Base-by-base conservation (phyloP, 768 basidiomycete genomes). In the Mycena filopes region DNA sequence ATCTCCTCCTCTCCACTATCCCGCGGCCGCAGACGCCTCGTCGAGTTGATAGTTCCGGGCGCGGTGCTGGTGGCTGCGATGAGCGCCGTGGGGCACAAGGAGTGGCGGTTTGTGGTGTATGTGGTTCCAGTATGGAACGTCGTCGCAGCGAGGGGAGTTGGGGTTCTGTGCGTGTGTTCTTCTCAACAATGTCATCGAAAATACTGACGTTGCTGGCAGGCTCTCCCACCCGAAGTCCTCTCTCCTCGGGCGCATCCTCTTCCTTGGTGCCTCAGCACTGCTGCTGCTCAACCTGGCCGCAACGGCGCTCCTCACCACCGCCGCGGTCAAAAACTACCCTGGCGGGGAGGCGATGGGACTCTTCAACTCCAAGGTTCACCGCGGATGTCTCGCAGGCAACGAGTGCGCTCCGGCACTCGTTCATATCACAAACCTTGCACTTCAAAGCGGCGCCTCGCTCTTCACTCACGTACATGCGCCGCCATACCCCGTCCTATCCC, bases 51-150 rank as follows among this genome's bases (percentile, higher is more conserved):
- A 36, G 11, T 36, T 36, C 3, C 28, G 89, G 6, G 61, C 72
- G 1, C 56, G 4, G 68, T 55, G 25, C 92, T 91, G 64, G 72
- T 94, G 10, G 75, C 73, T 3, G 69, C 90, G 3, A 86, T 99
- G 75, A 96, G 95, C 73, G 80, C 74, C 31, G 81, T 98, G 1
- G 90, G 87, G 0, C 98, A 99, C 78, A 99, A 99, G 75, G 98
- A 99, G 78, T 99, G 98, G 98, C 86, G 98, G 9, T 99, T 99
- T 77, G 82, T 99, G 60, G 84, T 95, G 10, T 99, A 99, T 72
- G 84, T 89, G 20, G 86, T 98, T 0, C 96, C 96, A 0, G 73
- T 87, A 2, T 81, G 95, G 76, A 97, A 98, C 70, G 76, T 96
- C 4, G 86, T 90, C 2, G 95, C 93, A 2, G 90, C 95, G 0